Conservation (phyloP, 768 basidiomycete species). For the Gymnopilus dilepis region DNA sequence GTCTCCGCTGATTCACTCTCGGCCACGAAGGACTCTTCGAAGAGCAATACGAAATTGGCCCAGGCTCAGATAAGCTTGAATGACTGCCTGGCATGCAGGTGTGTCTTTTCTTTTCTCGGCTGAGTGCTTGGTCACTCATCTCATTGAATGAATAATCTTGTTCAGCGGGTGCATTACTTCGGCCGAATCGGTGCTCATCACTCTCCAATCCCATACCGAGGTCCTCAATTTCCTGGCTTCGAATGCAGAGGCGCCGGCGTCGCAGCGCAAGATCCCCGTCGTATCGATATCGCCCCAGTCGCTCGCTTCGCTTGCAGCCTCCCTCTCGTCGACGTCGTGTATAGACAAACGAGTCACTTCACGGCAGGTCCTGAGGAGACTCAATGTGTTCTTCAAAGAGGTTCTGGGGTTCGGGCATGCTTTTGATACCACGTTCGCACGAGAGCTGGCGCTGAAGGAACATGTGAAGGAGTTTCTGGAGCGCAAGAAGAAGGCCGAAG, state of each 20-base stretch:
- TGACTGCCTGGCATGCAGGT: slow-evolving; percentile 99
- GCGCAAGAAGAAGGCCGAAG: slow-evolving; percentile 47
- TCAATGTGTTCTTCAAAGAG: slow-evolving; percentile 70
- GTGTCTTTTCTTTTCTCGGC: slow-evolving; percentile 36
- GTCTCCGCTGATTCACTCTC: slow-evolving; percentile 43
- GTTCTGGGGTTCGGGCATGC: slow-evolving; percentile 80
- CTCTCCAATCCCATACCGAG: slow-evolving; percentile 93
- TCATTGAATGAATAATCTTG: neutral
- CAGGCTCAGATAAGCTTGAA: slow-evolving; percentile 97
- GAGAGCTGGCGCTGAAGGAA: slow-evolving; percentile 84
- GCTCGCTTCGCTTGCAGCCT: slow-evolving; percentile 31
- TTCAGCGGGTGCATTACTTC: slow-evolving; percentile 96
- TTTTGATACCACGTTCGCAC: slow-evolving; percentile 94
- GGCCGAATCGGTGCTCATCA: slow-evolving; percentile 96
- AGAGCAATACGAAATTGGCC: slow-evolving; percentile 64
- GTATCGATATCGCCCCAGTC: slow-evolving; percentile 33
- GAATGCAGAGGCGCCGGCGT: slow-evolving; percentile 9
- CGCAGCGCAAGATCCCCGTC: slow-evolving; percentile 25
- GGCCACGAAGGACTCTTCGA: neutral
- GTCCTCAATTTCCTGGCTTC: slow-evolving; percentile 75
- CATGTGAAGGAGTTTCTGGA: slow-evolving; percentile 84
- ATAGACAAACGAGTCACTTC: slow-evolving; percentile 40
- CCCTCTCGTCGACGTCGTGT: slow-evolving; percentile 32
- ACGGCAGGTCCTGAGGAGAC: slow-evolving; percentile 67
- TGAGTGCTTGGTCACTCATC: neutral